Percentiles rank a stretch among this genome's conserved stretches.
Evolutionary conservation across 768 basidiomycete genomes (phyloP).

Genomic region (Clathrus columnatus): DNA sequence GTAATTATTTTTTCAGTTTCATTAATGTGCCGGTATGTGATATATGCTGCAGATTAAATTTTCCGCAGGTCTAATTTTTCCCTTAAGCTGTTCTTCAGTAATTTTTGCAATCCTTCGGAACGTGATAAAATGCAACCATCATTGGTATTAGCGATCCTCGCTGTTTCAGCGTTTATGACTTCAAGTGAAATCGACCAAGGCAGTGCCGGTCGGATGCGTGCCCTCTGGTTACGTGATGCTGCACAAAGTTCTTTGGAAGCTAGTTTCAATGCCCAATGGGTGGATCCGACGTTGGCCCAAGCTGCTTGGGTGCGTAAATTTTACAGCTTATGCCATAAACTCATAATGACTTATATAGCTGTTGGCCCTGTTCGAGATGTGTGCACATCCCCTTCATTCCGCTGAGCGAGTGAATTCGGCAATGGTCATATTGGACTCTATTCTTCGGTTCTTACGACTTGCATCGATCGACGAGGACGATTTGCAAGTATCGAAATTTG

Average conservation of each 20-base stretch:
- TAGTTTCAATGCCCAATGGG: conserved; percentile 41
- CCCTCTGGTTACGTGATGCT: conserved; percentile 45
- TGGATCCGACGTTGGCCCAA: conserved; percentile 60
- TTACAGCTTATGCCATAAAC: background rate
- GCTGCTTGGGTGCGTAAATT: conserved; percentile 51
- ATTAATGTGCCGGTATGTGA: conserved; percentile 36
- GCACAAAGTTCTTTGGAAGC: conserved; percentile 48
- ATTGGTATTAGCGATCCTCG: conserved; percentile 58
- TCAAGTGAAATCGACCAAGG: conserved; percentile 61
- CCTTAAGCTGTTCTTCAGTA: conserved; percentile 37
- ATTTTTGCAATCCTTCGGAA: conserved; percentile 42
- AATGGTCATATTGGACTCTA: conserved; percentile 51
- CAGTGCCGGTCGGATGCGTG: conserved; percentile 43
- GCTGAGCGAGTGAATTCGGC: conserved; percentile 44
- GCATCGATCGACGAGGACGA: conserved; percentile 51
- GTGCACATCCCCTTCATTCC: conserved; percentile 58
- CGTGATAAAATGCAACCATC: conserved; percentile 59
- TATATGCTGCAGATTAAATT: conserved; percentile 1
- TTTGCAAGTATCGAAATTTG: conserved; percentile 42
- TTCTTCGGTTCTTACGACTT: conserved; percentile 48
- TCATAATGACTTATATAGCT: conserved; percentile 33
- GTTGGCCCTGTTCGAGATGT: conserved; percentile 69
- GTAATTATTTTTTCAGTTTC: conserved; percentile 61
- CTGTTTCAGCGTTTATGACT: conserved; percentile 62
- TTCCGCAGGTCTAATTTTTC: background rate